Percentiles rank a stretch among this genome's conserved stretches.
Evolutionary conservation across 179 eudicot genomes (phyloP).

Genomic region (Corrigiola litoralis): DNA sequence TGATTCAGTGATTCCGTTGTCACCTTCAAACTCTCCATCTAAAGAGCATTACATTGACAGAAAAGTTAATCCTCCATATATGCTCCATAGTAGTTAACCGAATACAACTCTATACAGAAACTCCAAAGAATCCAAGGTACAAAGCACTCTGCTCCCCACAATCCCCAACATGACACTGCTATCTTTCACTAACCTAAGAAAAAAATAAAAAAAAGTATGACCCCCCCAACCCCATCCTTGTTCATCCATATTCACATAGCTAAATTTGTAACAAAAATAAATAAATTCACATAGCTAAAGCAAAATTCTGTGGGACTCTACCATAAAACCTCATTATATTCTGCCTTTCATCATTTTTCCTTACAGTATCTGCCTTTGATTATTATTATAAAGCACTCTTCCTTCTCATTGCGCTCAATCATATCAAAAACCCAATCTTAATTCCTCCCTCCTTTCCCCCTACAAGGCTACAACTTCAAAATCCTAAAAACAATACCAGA

Average conservation of each 20-base stretch:
- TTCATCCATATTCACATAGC: neutral
- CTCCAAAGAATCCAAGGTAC: conserved; percentile 30
- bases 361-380: neutral
- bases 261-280: no score
- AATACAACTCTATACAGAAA: neutral
- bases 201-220: conserved; percentile 4
- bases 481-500: neutral
- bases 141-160: conserved; percentile 35
- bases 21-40: no score
- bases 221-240: conserved; percentile 16
- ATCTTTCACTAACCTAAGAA: conserved; percentile 21
- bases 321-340: conserved; percentile 12
- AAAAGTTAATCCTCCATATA: neutral
- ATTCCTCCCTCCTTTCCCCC: conserved; percentile 15
- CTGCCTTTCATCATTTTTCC: conserved; percentile 22
- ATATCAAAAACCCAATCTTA: conserved; percentile 15
- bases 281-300: no score
- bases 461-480: neutral
- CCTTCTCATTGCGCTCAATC: conserved; percentile 16
- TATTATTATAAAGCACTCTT: conserved; percentile 20
- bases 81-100: neutral
- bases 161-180: conserved; percentile 22
- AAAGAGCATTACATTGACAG: neutral
- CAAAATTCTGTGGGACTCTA: conserved; percentile 5
- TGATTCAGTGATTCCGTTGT: no score